Base-by-base conservation (phyloP, 169 alveolate genomes). In the Cryptosporidium viatorum region DNA sequence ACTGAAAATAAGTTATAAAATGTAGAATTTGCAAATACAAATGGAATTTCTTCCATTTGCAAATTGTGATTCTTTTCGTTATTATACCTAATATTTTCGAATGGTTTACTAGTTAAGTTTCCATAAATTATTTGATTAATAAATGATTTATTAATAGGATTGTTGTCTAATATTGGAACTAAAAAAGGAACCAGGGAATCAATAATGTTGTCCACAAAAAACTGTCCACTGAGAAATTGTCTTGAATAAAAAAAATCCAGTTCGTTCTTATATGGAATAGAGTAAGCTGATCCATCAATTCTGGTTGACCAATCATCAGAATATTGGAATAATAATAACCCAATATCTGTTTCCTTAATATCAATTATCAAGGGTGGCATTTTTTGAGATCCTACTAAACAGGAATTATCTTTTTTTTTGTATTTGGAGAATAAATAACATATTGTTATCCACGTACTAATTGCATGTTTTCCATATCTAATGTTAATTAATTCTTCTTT, bases 211-310 rank as follows among this genome's bases (percentile, higher is more conserved):
- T 70, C 84, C 43, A 70, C 69, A 70, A 70, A 70, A 70, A 70
- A 70, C 31, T 70, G 84, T 43, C 84, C 84, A 70, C 84, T 70
- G 0, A 70, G 65, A 45, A 70, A 70, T 31, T 70, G 84, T 70
- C 68, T 39, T 10, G 84, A 43, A 70, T 70, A 70, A 31, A 71
- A 52, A 71, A 71, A 71, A 50, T 71, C 70, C 16, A 50, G 12
- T 3, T 71, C 70, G 48, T n/a, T 29, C 35, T 50, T 52, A 55
- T 50, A 50, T 43, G 29, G 21, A 9, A 31, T 65, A 43, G 69
- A 45, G 62, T 71, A 29, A 43, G 16, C n/a, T 43, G 85, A 29
- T 9, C 84, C 43, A 50, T 45, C 48, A 2, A 26, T 37, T 29
- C 43, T 50, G 16, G 43, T 26, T 65, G 48, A 2, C 71, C 41